Evolutionary conservation across 371 early-diverging fungal species (phyloP).

Genomic region (Mucor lusitanicus): DNA sequence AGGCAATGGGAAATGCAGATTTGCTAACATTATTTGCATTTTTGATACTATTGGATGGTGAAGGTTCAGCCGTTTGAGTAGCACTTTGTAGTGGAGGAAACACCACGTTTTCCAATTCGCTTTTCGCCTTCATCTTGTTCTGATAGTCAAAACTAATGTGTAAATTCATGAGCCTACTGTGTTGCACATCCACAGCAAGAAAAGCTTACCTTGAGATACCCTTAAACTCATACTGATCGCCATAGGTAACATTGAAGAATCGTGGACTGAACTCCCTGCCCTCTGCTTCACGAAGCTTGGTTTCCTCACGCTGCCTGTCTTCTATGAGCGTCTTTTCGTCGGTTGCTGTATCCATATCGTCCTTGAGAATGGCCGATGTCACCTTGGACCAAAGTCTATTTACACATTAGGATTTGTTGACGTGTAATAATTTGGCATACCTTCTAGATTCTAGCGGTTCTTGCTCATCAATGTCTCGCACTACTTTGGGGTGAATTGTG

Average conservation of each 20-base stretch:
- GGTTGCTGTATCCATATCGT: slow-evolving; percentile 81
- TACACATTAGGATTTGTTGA: background rate
- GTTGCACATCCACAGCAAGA: no score
- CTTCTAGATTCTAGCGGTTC: slow-evolving; percentile 84
- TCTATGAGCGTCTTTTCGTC: slow-evolving; percentile 83
- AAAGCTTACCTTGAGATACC: slow-evolving; percentile 19
- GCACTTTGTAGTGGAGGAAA: slow-evolving; percentile 3
- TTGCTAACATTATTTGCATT: background rate
- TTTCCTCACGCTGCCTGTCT: slow-evolving; percentile 75
- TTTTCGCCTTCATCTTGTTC: slow-evolving; percentile 19
- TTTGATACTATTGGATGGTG: background rate
- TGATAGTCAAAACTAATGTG: slow-evolving; percentile 22
- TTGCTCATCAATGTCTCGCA: slow-evolving; percentile 73
- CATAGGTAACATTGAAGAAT: slow-evolving; percentile 49
- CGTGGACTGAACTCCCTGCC: slow-evolving; percentile 49
- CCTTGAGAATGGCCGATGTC: slow-evolving; percentile 69
- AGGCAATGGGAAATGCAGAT: background rate
- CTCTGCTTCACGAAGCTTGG: slow-evolving; percentile 64
- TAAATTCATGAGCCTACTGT: background rate
- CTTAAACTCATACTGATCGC: slow-evolving; percentile 33
- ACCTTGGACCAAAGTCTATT: slow-evolving; percentile 72
- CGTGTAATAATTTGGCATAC: slow-evolving; percentile 24
- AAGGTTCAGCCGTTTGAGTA: background rate
- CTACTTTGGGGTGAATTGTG: slow-evolving; percentile 67
- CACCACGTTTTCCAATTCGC: slow-evolving; percentile 13